A percentile compares a stretch with the other conserved stretches of the same genome.
phyloP scores from a whole-genome alignment of 805 yeast species.

The Saccharomycopsis javanensis region DNA sequence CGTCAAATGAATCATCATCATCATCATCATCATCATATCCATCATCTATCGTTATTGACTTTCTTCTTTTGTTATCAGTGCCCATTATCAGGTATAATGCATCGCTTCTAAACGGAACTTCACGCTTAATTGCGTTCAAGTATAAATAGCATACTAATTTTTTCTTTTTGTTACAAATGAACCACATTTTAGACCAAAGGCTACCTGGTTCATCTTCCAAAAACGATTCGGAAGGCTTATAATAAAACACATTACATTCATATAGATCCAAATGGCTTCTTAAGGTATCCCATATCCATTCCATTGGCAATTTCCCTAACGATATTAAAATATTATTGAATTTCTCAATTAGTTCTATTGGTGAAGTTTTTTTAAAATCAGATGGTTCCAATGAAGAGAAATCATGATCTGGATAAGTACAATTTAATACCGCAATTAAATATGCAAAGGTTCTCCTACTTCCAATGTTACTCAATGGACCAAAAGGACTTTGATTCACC shows the following conservation, averaged over 20 bases:
- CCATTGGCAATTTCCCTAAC: slow-evolving; percentile 44
- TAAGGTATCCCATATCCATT: slow-evolving; percentile 83
- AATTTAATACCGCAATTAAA: slow-evolving; percentile 79
- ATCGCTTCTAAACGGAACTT: slow-evolving; percentile 15
- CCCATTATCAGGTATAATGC: slow-evolving; percentile 2
- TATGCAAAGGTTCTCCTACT: slow-evolving; percentile 87
- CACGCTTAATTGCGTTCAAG: slow-evolving; percentile 39
- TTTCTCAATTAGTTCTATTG: slow-evolving; percentile 44
- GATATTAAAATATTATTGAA: slow-evolving; percentile 73
- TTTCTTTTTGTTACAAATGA: slow-evolving; percentile 80
- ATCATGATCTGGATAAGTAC: slow-evolving; percentile 94
- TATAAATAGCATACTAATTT: slow-evolving; percentile 86
- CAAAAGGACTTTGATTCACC: slow-evolving; percentile 57
- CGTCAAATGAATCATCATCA: slow-evolving; percentile 12
- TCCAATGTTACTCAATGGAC: slow-evolving; percentile 78
- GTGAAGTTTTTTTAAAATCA: slow-evolving; percentile 48
- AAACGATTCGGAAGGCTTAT: slow-evolving; percentile 43
- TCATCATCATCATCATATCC: slow-evolving; percentile 10
- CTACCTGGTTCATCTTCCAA: slow-evolving; percentile 54
- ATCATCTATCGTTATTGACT: slow-evolving; percentile 16
- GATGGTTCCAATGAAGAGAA: slow-evolving; percentile 78
- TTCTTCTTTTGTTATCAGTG: slow-evolving; percentile 10
- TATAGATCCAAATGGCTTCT: slow-evolving; percentile 70
- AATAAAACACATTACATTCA: slow-evolving; percentile 31
- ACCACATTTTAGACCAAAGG: slow-evolving; percentile 78